Percentiles rank a stretch among this genome's conserved stretches.
These are phyloP conservation scores for Vaccinium corymbosum DNA, from an alignment of 148 eudicot species.

Conservation along the genomic window DNA sequence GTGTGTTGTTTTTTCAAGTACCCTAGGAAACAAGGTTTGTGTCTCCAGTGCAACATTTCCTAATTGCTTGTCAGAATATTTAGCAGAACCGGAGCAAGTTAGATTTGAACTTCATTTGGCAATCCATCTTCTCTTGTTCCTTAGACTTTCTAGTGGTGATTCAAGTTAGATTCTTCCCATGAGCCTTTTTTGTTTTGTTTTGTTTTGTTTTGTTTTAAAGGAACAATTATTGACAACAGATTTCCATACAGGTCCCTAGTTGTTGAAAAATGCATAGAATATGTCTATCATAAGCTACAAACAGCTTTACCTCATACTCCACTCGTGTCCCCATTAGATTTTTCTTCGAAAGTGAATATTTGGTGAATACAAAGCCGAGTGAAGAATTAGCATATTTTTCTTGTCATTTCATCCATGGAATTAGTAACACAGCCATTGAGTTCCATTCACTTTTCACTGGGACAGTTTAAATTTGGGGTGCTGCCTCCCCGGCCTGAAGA, in stretches of 20 bases:
- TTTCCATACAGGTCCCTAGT: not conserved
- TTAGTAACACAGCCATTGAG: not conserved
- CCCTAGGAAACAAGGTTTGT: not conserved
- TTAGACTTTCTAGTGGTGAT: not conserved
- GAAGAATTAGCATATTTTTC: not conserved
- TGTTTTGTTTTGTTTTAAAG: not conserved
- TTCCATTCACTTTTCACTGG: not conserved
- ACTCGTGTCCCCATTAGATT: not conserved
- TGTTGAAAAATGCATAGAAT: not conserved
- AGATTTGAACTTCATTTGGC: not conserved
- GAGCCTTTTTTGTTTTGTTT: not conserved
- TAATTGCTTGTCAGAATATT: not conserved
- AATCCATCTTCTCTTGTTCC: not conserved
- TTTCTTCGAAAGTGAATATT: not conserved
- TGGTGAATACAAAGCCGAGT: not conserved
- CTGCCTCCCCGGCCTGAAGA: constrained; percentile 49
- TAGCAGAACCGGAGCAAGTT: not conserved
- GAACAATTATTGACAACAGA: not conserved
- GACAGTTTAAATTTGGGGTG: constrained; percentile 83
- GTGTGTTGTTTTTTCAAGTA: not conserved
- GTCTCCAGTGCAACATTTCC: not conserved
- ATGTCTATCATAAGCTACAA: constrained; percentile 7
- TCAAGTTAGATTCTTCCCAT: not conserved
- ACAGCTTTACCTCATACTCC: not conserved
- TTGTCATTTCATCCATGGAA: not conserved